Percentiles rank a stretch among this genome's conserved stretches.
phyloP scores from a whole-genome alignment of 129 eudicot genomes.

The Ambrosia artemisiifolia region DNA sequence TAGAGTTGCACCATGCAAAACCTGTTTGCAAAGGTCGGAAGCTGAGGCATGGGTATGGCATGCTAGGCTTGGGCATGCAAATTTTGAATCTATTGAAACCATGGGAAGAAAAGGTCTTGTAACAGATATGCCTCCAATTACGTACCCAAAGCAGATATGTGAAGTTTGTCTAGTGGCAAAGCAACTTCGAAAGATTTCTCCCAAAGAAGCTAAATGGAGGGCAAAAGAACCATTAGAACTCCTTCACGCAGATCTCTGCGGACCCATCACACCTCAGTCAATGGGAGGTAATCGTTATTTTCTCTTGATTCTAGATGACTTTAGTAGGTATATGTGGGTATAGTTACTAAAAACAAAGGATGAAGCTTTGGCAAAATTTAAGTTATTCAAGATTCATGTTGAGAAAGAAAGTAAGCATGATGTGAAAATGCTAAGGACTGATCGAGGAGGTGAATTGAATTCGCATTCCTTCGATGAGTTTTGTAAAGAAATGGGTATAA shows the following conservation, averaged over 20 bases:
- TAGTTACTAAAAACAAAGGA: background rate
- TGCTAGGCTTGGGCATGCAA: no score
- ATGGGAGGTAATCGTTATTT: no score
- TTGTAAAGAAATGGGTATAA: background rate
- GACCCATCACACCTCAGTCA: no score
- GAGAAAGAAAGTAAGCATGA: background rate
- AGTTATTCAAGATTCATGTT: background rate
- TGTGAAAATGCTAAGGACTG: background rate
- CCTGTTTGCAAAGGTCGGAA: background rate
- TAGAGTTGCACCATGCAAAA: background rate
- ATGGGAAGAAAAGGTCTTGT: no score
- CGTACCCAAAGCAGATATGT: background rate
- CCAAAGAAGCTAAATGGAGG: no score
- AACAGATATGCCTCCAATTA: background rate
- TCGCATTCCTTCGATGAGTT: background rate
- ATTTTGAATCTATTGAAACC: no score
- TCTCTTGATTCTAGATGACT: no score
- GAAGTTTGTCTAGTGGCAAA: background rate
- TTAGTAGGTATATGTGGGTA: background rate
- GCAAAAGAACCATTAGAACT: background rate
- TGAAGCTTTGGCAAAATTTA: background rate
- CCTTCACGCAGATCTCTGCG: no score
- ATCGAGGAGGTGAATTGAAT: no score
- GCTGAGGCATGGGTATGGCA: background rate
- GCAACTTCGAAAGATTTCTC: background rate